Conservation (phyloP, 1,284 basidiomycete species). For the Ganoderma lingzhi region DNA sequence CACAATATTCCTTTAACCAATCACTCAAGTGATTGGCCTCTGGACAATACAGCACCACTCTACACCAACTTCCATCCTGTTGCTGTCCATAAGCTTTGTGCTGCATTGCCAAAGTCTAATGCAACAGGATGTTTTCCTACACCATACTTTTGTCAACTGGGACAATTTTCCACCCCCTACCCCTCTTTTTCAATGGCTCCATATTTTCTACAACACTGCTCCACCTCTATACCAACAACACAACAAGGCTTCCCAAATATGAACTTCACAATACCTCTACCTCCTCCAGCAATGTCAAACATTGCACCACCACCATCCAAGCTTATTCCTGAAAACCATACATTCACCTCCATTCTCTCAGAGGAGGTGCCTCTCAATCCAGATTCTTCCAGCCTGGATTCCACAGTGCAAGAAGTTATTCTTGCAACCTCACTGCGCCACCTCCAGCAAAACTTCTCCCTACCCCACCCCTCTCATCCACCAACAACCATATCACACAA, state of each 20-base stretch:
- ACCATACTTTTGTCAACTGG: neutral
- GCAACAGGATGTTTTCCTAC: neutral
- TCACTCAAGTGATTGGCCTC: constrained; percentile 1
- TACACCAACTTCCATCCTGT: constrained; percentile 4
- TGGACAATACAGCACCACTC: constrained; percentile 1
- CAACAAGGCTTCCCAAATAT: neutral
- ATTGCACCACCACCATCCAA: neutral
- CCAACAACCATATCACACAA: neutral
- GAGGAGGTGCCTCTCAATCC: neutral
- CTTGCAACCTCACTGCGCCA: constrained; percentile 3
- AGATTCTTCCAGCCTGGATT: neutral
- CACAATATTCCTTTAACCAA: neutral
- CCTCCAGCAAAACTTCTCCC: neutral
- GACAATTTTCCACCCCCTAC: too few relatives aligned
- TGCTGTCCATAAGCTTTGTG: constrained; percentile 2
- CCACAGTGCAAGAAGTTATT: neutral
- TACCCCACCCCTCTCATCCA: too few relatives aligned
- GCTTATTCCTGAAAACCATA: neutral
- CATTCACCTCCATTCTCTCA: neutral
- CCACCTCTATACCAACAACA: neutral
- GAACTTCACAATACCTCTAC: neutral
- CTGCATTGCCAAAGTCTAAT: too few relatives aligned
- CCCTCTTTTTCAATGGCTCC: neutral
- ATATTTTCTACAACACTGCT: neutral
- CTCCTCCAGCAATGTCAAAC: neutral